Percentiles rank a stretch among this genome's conserved stretches.
Evolutionary conservation across 1,284 basidiomycete genomes (phyloP).

Genomic region (Leccinum subrobustum): DNA sequence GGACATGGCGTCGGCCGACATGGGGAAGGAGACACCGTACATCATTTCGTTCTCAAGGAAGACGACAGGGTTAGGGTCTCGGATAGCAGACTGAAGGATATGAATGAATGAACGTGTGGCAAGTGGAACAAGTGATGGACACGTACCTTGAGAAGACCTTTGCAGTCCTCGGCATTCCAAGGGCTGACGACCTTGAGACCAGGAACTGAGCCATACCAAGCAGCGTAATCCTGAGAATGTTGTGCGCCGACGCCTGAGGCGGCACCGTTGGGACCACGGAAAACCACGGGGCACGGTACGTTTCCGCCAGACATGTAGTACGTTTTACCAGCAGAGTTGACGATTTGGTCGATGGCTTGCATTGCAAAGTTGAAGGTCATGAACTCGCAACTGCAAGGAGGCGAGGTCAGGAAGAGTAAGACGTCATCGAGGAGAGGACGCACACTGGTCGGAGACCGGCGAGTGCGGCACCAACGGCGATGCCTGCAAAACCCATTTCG

Average conservation of each 20-base stretch:
- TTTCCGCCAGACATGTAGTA: constrained; percentile 99
- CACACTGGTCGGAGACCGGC: constrained; percentile 93
- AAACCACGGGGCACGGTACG: constrained; percentile 96
- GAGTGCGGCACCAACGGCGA: constrained; percentile 94
- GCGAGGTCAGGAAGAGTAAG: constrained; percentile 9
- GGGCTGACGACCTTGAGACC: constrained; percentile 98
- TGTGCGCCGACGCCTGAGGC: constrained; percentile 95
- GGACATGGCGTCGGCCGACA: constrained; percentile 93
- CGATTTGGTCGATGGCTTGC: constrained; percentile 99
- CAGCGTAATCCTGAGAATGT: constrained; percentile 90
- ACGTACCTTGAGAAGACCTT: constrained; percentile 91
- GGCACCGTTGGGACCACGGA: constrained; percentile 99
- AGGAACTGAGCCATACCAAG: constrained; percentile 96
- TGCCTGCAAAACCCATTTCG: constrained; percentile 97
- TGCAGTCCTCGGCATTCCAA: constrained; percentile 97
- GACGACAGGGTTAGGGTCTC: constrained; percentile 97
- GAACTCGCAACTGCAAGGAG: constrained; percentile 85
- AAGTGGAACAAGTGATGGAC: not conserved
- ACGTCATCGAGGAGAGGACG: constrained; percentile 16
- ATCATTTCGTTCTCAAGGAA: constrained; percentile 99
- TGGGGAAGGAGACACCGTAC: constrained; percentile 96
- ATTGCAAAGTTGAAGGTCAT: constrained; percentile 98
- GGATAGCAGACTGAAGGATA: constrained; percentile 78
- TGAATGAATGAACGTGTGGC: constrained; percentile 3
- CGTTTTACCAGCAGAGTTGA: constrained; percentile 99